Base-by-base conservation (phyloP, 2,329 filamentous ascomycete genomes). In the Xenoacremonium recifei region DNA sequence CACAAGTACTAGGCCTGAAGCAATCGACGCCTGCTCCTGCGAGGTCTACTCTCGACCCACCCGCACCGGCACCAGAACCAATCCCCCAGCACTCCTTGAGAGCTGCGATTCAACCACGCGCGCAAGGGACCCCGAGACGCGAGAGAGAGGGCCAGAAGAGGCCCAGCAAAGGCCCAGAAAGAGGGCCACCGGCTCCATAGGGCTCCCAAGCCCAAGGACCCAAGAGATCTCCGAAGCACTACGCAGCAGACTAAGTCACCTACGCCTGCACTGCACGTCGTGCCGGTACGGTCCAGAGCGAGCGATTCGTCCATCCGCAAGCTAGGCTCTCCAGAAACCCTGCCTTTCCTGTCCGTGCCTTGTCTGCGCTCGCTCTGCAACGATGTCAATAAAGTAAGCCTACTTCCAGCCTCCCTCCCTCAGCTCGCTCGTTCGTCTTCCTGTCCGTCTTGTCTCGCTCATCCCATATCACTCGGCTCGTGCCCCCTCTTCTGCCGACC, bases 331-430 rank as follows among this genome's bases (percentile, higher is more conserved):
- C 49, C 54, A 53, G 53, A 61, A n/a, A 62, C 63, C 60, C 57
- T 62, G 56, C 15, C 15, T 11, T 15, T 27, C 9, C 13, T 7
- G 23, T 13, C 13, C 23, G 7, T 7, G 7, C 9, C 23, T 13
- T 27, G 23, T 27, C 23, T 27, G 23, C 23, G 13, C 7, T 27
- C 23, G 7, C 29, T 60, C 59, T 47, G 54, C 59, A 57, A 70
- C 60, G 61, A 76, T 76, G 73, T 76, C 73, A 62, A 75, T 76
- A 72, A 76, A 76, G 73, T 76, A 69, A 70, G 70, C 69, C 59
- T 60, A 54, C 48, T 30, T 21, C 42, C 37, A 40, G 30, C 31
- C 43, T 39, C 33, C 20, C 35, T 18, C 23, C 37, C 21, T 42
- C 32, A 12, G 37, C 33, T 32, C 18, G 31, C 35, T 21, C 39